Base-by-base conservation (phyloP, 139 green algal genomes). In the Pedinophyceae sp. region DNA sequence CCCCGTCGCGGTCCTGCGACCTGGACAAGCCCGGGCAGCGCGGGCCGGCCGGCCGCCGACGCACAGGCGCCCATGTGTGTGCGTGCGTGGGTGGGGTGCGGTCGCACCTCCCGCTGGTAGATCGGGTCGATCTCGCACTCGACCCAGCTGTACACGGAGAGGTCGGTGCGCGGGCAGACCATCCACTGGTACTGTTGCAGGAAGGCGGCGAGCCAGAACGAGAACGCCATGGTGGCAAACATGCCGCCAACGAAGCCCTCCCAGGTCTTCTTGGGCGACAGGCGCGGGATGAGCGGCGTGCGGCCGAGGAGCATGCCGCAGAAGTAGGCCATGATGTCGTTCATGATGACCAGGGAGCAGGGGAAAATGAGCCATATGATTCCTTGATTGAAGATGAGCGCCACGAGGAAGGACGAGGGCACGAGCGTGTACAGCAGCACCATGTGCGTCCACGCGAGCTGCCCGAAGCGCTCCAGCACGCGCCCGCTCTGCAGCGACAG, bases 221-320 rank as follows among this genome's bases (percentile, higher is more conserved):
- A 84, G 10, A 70, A 51, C 1, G 85, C 7, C 27, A 97, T 64
- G 24, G 89, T 96, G 55, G 69, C 68, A 13, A 89, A 2, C 47
- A 80, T 74, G 27, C 84, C 90, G 16, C 87, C 87, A 15, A 97
- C 65, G 59, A 97, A 99, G 19, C 91, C 91, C 74, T 99, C 91
- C 88, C 85, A 95, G 0, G 91, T 99, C 82, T 99, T 99, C 62
- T 97, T 97, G 47, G 91, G 91, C 0, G 87, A 96, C 48, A 99
- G 74, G 10, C 13, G 34, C 34, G 34, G 34, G 52, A 99, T 97
- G 27, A 99, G 76, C 24, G 86, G 89, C 19, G 89, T 96, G 48
- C 84, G 70, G 17, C 91, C 91, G 41, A 88, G 94, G 60, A 87
- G 85, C 59, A 94, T 86, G 0, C 89, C 91, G 67, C 38, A 63